Conservation (phyloP, 768 basidiomycete species). For the Leccinum rimulosum region DNA sequence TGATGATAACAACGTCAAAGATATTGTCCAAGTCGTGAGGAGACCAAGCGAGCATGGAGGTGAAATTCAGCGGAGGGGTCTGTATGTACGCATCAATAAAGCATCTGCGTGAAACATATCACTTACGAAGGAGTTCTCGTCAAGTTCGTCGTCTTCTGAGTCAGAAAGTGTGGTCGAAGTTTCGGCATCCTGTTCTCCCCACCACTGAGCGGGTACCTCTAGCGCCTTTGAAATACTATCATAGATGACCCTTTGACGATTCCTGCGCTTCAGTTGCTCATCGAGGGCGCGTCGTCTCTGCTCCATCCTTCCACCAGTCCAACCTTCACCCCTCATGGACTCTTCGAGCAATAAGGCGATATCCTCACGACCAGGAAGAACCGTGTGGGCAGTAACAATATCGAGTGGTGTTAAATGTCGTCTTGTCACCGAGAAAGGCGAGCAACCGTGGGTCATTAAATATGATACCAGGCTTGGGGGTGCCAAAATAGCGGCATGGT, state of each 20-base stretch:
- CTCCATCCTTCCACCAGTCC: slow-evolving; percentile 76
- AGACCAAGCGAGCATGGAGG: slow-evolving; percentile 92
- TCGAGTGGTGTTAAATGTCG: slow-evolving; percentile 85
- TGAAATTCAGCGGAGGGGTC: slow-evolving; percentile 75
- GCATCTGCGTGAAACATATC: not conserved
- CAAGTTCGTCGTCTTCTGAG: slow-evolving; percentile 49
- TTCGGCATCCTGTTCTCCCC: slow-evolving; percentile 51
- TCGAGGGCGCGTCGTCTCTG: slow-evolving; percentile 60
- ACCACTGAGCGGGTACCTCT: slow-evolving; percentile 61
- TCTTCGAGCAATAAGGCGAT: slow-evolving; percentile 85
- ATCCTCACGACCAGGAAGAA: slow-evolving; percentile 79
- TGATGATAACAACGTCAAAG: slow-evolving; percentile 77
- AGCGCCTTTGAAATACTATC: slow-evolving; percentile 58
- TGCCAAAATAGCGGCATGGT: slow-evolving; percentile 84
- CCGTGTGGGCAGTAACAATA: slow-evolving; percentile 81
- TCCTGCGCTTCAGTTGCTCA: slow-evolving; percentile 50
- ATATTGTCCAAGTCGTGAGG: slow-evolving; percentile 74
- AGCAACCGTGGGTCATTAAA: slow-evolving; percentile 90
- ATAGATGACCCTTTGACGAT: slow-evolving; percentile 53
- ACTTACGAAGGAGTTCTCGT: slow-evolving; percentile 49
- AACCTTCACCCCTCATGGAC: slow-evolving; percentile 83
- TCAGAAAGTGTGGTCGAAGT: slow-evolving; percentile 44
- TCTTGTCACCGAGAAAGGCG: slow-evolving; percentile 71
- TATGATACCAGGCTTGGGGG: slow-evolving; percentile 91
- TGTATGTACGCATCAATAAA: slow-evolving; percentile 29